Conservation (phyloP, 1,139 yeast genomes). For the Pneumocystis carinii region DNA sequence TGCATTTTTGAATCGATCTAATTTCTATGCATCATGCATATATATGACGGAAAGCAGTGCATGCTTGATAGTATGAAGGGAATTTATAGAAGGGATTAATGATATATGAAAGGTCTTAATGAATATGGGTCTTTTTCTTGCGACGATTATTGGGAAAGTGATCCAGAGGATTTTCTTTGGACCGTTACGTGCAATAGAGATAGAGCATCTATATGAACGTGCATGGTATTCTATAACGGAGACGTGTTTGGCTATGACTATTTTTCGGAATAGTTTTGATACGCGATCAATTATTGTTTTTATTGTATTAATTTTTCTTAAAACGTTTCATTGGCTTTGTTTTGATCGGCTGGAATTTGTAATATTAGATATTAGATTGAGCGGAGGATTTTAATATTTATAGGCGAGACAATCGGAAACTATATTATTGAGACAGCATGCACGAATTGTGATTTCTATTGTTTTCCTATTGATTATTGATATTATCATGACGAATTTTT, state of each 20-base stretch:
- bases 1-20: neutral
- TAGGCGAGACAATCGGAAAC: slow-evolving; percentile 17
- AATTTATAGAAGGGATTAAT: neutral
- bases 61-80: neutral
- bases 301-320: slow-evolving; percentile 35
- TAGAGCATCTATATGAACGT: slow-evolving; percentile 60
- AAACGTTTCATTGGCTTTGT: slow-evolving; percentile 62
- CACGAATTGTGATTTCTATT: slow-evolving; percentile 29
- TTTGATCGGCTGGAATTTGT: slow-evolving; percentile 26
- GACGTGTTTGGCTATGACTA: slow-evolving; percentile 49
- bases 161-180: slow-evolving; percentile 49
- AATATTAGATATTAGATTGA: slow-evolving; percentile 15
- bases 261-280: slow-evolving; percentile 42
- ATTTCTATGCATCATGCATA: slow-evolving; percentile 1
- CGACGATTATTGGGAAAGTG: neutral
- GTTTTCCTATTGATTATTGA: slow-evolving; percentile 36
- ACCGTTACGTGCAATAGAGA: slow-evolving; percentile 55
- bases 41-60: neutral
- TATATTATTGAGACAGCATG: slow-evolving; percentile 15
- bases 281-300: slow-evolving; percentile 31
- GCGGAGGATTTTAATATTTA: too few relatives aligned
- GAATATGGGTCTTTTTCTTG: neutral
- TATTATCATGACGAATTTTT: slow-evolving; percentile 5
- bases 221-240: slow-evolving; percentile 53
- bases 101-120: neutral